Base-by-base conservation (phyloP, 2,329 filamentous ascomycete species). In the Beauveria sp. region DNA sequence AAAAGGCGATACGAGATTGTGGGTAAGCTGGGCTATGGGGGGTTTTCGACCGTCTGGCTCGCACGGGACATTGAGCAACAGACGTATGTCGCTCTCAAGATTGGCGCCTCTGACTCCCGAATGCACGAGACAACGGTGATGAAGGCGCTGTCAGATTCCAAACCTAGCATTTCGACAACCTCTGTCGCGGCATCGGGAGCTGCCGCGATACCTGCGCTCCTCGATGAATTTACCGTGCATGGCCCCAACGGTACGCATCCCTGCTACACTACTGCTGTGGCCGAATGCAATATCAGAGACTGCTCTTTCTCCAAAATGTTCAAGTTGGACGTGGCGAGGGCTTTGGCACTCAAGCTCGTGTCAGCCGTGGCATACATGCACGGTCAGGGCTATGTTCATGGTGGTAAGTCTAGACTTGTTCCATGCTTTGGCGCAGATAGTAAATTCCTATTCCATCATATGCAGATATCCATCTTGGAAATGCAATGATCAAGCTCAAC, bases 11-110 rank as follows among this genome's bases (percentile, higher is more conserved):
- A 77, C 64, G 67, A 69, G 31, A 64, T 77, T 22, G 64, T 74
- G 40, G 70, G 73, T 34, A 77, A 77, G 65, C 63, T 77, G 54
- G 75, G 75, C 51, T 75, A 68, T 65, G 74, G 76, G 31, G 69
- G 70, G 2, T 75, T 68, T 65, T 74, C 72, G 3, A 78, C 75
- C 1, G 71, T 77, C 53, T 78, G 75, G 75, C 72, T 79, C 34
- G 75, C 72, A 20, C 67, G 68, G 40, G 75, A 78, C 65, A n/a
- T 8, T 31, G 24, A 62, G 54, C 55, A 61, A 12, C 38, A 62
- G n/a, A 49, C 53, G 8, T 64, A 64, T 52, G 64, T 66, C 43
- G 65, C 65, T 26, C 40, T 66, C 49, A 66, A 66, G 56, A 60
- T 66, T n/a, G 65, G 46, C 18, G 46, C 7, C 7, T 42, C 57